Percentiles rank a stretch among this genome's conserved stretches.
Evolutionary conservation across 2,329 filamentous ascomycete genomes (phyloP).

Genomic region (Teratosphaeriaceae sp.): DNA sequence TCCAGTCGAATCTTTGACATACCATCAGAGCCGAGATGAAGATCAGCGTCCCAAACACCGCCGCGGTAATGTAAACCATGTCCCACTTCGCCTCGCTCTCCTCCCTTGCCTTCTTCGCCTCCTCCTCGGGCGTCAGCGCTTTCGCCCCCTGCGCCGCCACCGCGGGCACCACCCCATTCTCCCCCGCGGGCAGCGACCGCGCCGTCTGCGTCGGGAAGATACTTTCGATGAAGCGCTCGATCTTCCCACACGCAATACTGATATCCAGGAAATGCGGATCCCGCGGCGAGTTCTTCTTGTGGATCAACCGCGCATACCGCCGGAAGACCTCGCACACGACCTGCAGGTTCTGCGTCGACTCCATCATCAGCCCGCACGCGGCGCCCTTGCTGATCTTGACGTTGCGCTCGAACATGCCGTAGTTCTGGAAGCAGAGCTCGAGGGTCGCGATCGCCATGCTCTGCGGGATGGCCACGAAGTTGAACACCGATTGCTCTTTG

Average conservation of each 20-base stretch:
- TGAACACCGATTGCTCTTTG: conserved; percentile 95
- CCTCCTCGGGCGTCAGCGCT: conserved; percentile 47
- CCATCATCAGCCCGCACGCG: conserved; percentile 83
- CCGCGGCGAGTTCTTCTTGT: conserved; percentile 86
- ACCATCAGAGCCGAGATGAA: conserved; percentile 77
- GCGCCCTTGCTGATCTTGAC: conserved; percentile 96
- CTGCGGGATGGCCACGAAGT: conserved; percentile 96
- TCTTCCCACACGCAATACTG: conserved; percentile 84
- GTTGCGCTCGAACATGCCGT: conserved; percentile 74
- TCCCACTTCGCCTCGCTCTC: conserved; percentile 49
- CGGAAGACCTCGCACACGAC: conserved; percentile 78
- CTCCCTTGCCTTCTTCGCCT: conserved; percentile 47
- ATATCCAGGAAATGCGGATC: conserved; percentile 92
- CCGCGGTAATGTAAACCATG: conserved; percentile 55
- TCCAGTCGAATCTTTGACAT: too few species aligned
- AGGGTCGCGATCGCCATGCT: conserved; percentile 95
- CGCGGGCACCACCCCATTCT: conserved; percentile 31
- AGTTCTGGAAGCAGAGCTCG: conserved; percentile 88
- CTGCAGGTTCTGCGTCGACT: conserved; percentile 84
- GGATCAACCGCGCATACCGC: conserved; percentile 70
- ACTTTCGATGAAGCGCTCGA: conserved; percentile 91
- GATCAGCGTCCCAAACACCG: conserved; percentile 61
- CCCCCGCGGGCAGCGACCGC: conserved; percentile 37
- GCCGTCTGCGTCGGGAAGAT: conserved; percentile 82
- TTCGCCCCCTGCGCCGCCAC: conserved; percentile 42